Evolutionary conservation across 257 asterid genomes (phyloP), one percentile per base, ranked within the genome.

Genomic region (Solanum phureja): DNA sequence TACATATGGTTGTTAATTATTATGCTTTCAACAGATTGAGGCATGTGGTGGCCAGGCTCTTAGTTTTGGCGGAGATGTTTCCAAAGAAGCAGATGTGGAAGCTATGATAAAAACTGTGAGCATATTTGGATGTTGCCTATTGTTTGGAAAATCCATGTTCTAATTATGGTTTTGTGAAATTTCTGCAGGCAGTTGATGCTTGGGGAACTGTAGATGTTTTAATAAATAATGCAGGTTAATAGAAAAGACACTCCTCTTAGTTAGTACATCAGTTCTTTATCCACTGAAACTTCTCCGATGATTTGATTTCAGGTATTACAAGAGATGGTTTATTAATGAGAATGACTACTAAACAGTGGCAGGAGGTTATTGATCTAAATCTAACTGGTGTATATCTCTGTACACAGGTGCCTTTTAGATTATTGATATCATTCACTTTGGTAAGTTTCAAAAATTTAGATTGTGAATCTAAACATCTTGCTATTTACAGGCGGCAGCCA

Each of bases 301-400:
- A 56, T 23, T 81, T 85, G 64, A 66, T 89, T 89, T 88, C 94
- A 97, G 99, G 99, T 73, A 97, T 97, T 89, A 95, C 99, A 19
- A 94, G 98, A 92, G 99, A 95, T 91, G 96, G 98, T 83, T 93
- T 96, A 91, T 90, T 97, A 94, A 97, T 97, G 99, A 94, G 98
- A 92, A 95, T 95, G 98, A 95, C 94, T 93, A 89, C 87, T 46
- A 87, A 98, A 86, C 99, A 97, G 79, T 97, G 99, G 99, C 95
- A 95, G 90, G 99, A 97, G 87, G 99, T 97, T 92, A 95, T 97
- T 75, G 98, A 92, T 93, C 94, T 96, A 84, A 97, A 97, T 91
- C 98, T 97, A 72, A 97, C 99, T 11, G 99, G 99, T 31, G 99
- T 95, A 86, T 97, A 91, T 92, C 92, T 97, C 31, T 97, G 99